A percentile compares a stretch with the other conserved stretches of the same genome.
phyloP scores from a whole-genome alignment of 495 filamentous ascomycete species.

The Penicillium malachiteum region DNA sequence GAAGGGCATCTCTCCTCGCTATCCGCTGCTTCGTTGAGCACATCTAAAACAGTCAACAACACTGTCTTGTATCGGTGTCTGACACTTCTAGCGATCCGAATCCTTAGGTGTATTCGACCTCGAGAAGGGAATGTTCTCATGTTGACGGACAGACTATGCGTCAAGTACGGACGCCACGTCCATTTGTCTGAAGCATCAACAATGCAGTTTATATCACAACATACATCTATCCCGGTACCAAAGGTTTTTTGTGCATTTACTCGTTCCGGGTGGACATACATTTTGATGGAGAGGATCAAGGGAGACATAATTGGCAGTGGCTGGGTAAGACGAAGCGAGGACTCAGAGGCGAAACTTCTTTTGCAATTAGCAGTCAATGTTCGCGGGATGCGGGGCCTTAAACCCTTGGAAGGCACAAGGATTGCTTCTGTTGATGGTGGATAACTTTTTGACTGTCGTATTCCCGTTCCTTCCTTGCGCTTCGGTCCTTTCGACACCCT shows the following conservation, averaged over 20 bases:
- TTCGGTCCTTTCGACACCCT: constrained; percentile 43
- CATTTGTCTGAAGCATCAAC: constrained; percentile 48
- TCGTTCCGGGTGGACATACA: constrained; percentile 39
- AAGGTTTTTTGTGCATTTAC: constrained; percentile 48
- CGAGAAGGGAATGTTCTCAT: constrained; percentile 27
- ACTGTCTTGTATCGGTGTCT: constrained; percentile 17
- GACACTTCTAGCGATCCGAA: constrained; percentile 28
- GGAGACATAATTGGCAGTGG: constrained; percentile 33
- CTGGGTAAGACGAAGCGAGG: constrained; percentile 32
- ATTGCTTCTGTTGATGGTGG: constrained; percentile 44
- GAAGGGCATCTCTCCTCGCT: constrained; percentile 4
- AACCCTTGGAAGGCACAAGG: constrained; percentile 29
- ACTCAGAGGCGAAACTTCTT: constrained; percentile 44
- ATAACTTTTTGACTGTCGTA: constrained; percentile 39
- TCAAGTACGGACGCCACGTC: constrained; percentile 38
- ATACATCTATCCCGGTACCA: constrained; percentile 54
- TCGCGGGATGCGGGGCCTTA: constrained; percentile 40
- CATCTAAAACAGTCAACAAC: constrained; percentile 22
- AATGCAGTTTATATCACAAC: constrained; percentile 44
- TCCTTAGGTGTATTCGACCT: constrained; percentile 25
- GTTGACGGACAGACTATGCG: constrained; percentile 33
- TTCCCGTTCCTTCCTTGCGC: constrained; percentile 25
- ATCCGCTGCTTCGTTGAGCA: constrained; percentile 5
- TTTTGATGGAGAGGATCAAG: constrained; percentile 49
- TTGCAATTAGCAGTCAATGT: constrained; percentile 41